phyloP scores from a whole-genome alignment of 805 yeast genomes.

The Metschnikowia chrysomelidarum region DNA sequence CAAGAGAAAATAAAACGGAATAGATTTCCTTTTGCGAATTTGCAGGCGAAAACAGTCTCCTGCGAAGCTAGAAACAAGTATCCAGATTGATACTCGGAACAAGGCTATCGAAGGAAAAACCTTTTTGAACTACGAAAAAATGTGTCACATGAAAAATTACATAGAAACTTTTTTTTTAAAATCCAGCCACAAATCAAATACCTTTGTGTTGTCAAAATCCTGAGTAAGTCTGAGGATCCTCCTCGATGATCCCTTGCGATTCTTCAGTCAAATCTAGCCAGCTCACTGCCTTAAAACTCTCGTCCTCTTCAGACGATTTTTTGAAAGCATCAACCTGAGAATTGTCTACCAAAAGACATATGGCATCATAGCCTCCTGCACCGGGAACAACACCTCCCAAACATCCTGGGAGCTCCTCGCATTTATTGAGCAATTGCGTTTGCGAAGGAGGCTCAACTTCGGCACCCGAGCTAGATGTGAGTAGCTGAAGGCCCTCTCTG shows the following conservation, averaged over 20 bases:
- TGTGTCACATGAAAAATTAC: too few species aligned
- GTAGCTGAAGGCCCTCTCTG: constrained; percentile 53
- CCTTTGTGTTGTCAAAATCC: too few species aligned
- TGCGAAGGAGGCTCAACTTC: constrained; percentile 86
- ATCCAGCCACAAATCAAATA: too few species aligned
- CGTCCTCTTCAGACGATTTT: constrained; percentile 19
- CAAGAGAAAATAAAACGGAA: too few species aligned
- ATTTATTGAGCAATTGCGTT: constrained; percentile 60
- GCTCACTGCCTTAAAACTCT: constrained; percentile 45
- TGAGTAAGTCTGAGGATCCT: constrained; percentile 34
- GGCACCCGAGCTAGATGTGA: constrained; percentile 70
- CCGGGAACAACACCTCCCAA: constrained; percentile 98
- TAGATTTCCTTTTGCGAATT: too few species aligned
- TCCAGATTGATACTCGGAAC: too few species aligned
- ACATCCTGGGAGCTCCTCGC: constrained; percentile 61
- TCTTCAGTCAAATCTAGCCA: constrained; percentile 73
- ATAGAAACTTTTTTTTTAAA: too few species aligned
- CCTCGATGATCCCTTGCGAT: constrained; percentile 54
- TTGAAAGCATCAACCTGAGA: constrained; percentile 33
- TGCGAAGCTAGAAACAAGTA: too few species aligned
- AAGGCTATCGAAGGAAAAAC: too few species aligned
- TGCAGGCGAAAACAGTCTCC: too few species aligned
- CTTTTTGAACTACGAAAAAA: too few species aligned
- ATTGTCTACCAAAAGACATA: constrained; percentile 63
- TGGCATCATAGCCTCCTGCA: constrained; percentile 97